Conservation (phyloP, 345 rosid species). For the Excoecaria cochinchinensis region DNA sequence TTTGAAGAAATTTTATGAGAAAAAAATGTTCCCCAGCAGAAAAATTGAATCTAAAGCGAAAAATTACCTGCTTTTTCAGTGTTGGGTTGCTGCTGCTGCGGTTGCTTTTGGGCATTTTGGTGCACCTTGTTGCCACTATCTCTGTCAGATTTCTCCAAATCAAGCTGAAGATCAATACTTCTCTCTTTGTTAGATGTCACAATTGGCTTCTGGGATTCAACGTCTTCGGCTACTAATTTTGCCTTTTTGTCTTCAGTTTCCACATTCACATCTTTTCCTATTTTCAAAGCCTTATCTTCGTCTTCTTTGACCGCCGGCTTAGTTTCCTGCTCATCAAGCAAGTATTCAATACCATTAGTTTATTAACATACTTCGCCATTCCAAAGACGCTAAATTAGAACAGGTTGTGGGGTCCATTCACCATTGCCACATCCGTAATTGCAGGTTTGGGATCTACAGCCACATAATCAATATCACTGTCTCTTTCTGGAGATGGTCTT, state of each 20-base stretch:
- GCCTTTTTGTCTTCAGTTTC: conserved; percentile 52
- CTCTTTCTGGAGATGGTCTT: conserved; percentile 86
- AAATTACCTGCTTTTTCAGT: conserved; percentile 58
- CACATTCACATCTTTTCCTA: conserved; percentile 34
- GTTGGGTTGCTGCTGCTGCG: conserved; percentile 40
- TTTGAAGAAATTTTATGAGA: neutral
- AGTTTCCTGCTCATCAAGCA: conserved; percentile 44
- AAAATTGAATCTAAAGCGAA: neutral
- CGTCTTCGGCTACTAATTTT: conserved; percentile 33
- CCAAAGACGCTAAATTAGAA: conserved; percentile 8
- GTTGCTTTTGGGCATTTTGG: conserved; percentile 56
- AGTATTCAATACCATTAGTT: conserved; percentile 14
- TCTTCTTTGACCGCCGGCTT: conserved; percentile 51
- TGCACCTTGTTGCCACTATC: conserved; percentile 44
- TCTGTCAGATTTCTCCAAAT: conserved; percentile 74
- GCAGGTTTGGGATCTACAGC: conserved; percentile 57
- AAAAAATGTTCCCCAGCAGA: neutral
- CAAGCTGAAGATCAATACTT: conserved; percentile 66
- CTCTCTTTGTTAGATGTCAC: conserved; percentile 41
- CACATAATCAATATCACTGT: conserved; percentile 55
- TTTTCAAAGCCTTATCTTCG: conserved; percentile 33
- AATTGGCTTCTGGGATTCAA: conserved; percentile 48
- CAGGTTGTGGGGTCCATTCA: conserved; percentile 46
- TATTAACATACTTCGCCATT: neutral
- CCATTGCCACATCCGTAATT: conserved; percentile 59